Evolutionary conservation across 1,139 yeast genomes (phyloP).

Genomic region (Pichia sp.): DNA sequence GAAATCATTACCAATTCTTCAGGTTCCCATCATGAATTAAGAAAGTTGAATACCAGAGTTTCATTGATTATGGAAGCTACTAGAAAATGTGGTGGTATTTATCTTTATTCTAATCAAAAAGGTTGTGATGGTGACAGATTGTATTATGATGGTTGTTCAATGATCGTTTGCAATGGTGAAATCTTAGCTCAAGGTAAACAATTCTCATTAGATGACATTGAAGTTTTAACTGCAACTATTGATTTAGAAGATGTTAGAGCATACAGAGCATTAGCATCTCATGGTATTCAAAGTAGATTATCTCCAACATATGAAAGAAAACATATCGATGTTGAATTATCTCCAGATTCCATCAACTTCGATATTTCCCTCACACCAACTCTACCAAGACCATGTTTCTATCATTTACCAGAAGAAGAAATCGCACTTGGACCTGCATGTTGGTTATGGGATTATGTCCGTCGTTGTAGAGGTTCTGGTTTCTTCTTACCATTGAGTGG

Average conservation of each 20-base stretch:
- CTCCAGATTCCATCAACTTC: slow-evolving; percentile 56
- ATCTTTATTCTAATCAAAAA: slow-evolving; percentile 88
- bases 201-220: slow-evolving; percentile 86
- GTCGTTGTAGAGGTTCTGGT: slow-evolving; percentile 89
- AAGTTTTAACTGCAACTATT: slow-evolving; percentile 89
- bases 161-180: slow-evolving; percentile 87
- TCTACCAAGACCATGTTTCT: slow-evolving; percentile 45
- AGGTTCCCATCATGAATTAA: slow-evolving; percentile 94
- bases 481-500: slow-evolving; percentile 93
- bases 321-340: slow-evolving; percentile 57
- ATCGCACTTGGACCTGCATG: slow-evolving; percentile 98
- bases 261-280: slow-evolving; percentile 71
- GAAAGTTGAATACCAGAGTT: slow-evolving; percentile 83
- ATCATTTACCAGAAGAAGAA: slow-evolving; percentile 90
- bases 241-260: slow-evolving; percentile 89
- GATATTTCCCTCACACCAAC: slow-evolving; percentile 70
- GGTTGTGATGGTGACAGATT: slow-evolving; percentile 99
- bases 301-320: slow-evolving; percentile 60
- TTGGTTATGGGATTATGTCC: slow-evolving; percentile 97
- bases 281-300: slow-evolving; percentile 70
- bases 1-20: slow-evolving; percentile 94
- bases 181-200: slow-evolving; percentile 94
- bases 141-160: slow-evolving; percentile 96
- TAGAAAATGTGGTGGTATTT: slow-evolving; percentile 93
- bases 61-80: slow-evolving; percentile 90